Base-by-base conservation (phyloP, 805 yeast species). In the Clavispora vitiphila region DNA sequence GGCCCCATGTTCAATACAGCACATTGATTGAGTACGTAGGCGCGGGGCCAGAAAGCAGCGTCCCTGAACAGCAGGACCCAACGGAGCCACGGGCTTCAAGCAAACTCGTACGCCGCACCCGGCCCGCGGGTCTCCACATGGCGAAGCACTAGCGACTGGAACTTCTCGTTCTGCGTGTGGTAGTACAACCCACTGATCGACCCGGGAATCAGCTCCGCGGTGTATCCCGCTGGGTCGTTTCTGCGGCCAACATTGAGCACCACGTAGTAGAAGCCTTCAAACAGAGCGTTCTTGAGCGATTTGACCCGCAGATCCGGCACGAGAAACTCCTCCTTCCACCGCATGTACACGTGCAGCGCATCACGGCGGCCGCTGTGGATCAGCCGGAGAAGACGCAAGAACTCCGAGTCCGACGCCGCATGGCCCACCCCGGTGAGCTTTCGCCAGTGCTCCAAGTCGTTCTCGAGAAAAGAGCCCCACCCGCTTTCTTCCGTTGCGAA, bases 281-380 rank as follows among this genome's bases (percentile, higher is more conserved):
- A 90, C 2, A 95, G 84, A 0, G 96, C 96, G 12, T 77, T 91
- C 49, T 66, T 69, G 43, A 76, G 76, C 50, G 73, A 78, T 45
- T 70, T 76, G n/a, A 82, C 65, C 42, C 66, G 63, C 23, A 88
- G 80, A 62, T 88, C 95, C 0, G 96, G 95, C 8, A 86, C 81
- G 46, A 90, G 64, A 56, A 88, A 88, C 54, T 81, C 78, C 61
- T 90, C 98, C 64, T 90, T 90, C 98, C 98, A 90, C 51, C 96
- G 74, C 96, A 90, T 90, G 58, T 80, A 90, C 5, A 90, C 63
- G 53, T 54, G 59, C 41, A 54, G 60, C 19, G 61, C 53, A 37
- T 64, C 62, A 27, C 57, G 61, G 24, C 49, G 38, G 18, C 68
- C 67, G 22, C 53, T 35, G 47, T 64, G 66, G 35, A 69, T 65